Evolutionary conservation across 176 grass and related monocot genomes (phyloP).

Genomic region (Cocos nucifera): DNA sequence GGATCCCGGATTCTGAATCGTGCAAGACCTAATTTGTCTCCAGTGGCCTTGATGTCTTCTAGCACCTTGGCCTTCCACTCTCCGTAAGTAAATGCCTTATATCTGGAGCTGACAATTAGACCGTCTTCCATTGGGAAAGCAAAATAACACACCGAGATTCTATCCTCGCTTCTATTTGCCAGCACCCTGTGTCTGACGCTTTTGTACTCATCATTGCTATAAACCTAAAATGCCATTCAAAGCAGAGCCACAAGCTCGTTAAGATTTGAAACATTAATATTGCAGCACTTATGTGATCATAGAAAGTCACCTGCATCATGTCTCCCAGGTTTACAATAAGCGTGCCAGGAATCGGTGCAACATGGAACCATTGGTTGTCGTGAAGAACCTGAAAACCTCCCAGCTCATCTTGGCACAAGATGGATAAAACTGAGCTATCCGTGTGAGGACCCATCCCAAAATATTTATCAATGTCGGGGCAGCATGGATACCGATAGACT

Average conservation of each 20-base stretch:
- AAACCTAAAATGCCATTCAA: constrained; percentile 14
- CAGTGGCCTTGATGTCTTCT: constrained; percentile 53
- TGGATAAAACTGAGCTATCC: constrained; percentile 69
- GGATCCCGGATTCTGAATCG: constrained; percentile 34
- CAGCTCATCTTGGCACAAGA: constrained; percentile 46
- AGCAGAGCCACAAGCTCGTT: not conserved
- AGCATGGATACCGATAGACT: constrained; percentile 62
- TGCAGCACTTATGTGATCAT: not conserved
- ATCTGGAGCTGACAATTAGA: constrained; percentile 23
- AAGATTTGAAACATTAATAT: not conserved
- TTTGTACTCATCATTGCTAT: constrained; percentile 39
- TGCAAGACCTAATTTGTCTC: constrained; percentile 48
- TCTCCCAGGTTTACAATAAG: constrained; percentile 70
- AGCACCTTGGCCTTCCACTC: constrained; percentile 59
- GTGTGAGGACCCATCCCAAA: constrained; percentile 79
- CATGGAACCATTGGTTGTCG: constrained; percentile 27
- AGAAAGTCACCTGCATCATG: constrained; percentile 37
- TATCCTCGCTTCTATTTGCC: constrained; percentile 23
- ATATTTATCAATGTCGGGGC: not conserved
- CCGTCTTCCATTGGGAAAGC: constrained; percentile 46
- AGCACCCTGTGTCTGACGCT: constrained; percentile 64
- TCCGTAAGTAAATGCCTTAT: constrained; percentile 48
- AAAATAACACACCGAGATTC: constrained; percentile 71
- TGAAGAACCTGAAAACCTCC: constrained; percentile 54
- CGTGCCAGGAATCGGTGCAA: constrained; percentile 18